A percentile compares a stretch with the other conserved stretches of the same genome.
Evolutionary conservation across 2,329 filamentous ascomycete genomes (phyloP).

Genomic region (Arthroderma sp.): DNA sequence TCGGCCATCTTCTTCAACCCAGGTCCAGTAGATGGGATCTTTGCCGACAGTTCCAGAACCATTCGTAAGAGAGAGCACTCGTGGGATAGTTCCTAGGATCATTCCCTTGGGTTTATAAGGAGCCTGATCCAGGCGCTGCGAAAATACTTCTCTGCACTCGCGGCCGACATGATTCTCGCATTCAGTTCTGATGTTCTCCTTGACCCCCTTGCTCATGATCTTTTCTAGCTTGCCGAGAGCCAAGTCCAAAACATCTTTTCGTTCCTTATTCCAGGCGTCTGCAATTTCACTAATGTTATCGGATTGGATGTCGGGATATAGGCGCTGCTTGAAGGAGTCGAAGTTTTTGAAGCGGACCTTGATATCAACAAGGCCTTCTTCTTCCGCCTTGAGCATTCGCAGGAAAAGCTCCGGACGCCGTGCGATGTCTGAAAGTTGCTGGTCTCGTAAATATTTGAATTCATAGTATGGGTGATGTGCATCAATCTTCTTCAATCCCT

Average conservation of each 20-base stretch:
- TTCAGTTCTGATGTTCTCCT: slow-evolving; percentile 83
- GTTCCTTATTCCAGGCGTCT: slow-evolving; percentile 85
- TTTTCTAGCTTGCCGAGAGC: slow-evolving; percentile 72
- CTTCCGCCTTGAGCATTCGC: slow-evolving; percentile 94
- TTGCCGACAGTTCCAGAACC: slow-evolving; percentile 62
- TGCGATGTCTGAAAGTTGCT: slow-evolving; percentile 70
- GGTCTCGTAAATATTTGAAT: slow-evolving; percentile 89
- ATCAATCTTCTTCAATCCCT: slow-evolving; percentile 84
- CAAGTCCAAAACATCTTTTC: slow-evolving; percentile 69
- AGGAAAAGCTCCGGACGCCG: slow-evolving; percentile 79
- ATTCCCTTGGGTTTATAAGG: slow-evolving; percentile 93
- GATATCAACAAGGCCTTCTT: slow-evolving; percentile 83
- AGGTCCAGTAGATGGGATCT: slow-evolving; percentile 81
- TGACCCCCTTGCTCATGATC: slow-evolving; percentile 80
- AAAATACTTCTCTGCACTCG: slow-evolving; percentile 77
- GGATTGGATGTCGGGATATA: slow-evolving; percentile 76
- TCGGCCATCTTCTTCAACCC: slow-evolving; percentile 82
- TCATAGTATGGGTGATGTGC: slow-evolving; percentile 95
- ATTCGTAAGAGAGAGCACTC: slow-evolving; percentile 76
- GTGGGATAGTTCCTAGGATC: slow-evolving; percentile 73
- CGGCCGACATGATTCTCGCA: slow-evolving; percentile 90
- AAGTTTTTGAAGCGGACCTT: slow-evolving; percentile 65
- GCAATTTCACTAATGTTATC: slow-evolving; percentile 93
- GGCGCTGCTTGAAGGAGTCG: slow-evolving; percentile 60
- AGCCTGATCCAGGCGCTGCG: slow-evolving; percentile 81